Evolutionary conservation across 495 filamentous ascomycete species (phyloP).

Genomic region (Penicillium antarcticum): DNA sequence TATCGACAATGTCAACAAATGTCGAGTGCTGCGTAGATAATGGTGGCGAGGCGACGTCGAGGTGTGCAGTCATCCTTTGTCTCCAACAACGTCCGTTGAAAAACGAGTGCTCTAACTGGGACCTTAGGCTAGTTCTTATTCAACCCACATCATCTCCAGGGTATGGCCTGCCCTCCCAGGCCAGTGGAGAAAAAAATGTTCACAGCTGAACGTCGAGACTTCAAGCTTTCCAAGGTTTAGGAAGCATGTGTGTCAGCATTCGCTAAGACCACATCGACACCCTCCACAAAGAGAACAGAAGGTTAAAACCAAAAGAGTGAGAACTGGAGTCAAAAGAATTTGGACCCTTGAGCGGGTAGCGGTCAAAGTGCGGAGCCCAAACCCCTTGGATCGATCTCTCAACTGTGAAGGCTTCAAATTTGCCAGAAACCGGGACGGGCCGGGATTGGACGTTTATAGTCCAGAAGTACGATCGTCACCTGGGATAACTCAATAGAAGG

Average conservation of each 20-base stretch:
- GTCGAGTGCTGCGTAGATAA: not conserved
- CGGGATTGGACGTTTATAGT: conserved; percentile 10
- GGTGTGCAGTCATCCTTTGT: not conserved
- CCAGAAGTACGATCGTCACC: no score
- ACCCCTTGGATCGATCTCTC: not conserved
- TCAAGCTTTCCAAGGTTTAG: no score
- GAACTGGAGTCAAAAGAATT: not conserved
- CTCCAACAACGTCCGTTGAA: not conserved
- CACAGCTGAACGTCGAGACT: no score
- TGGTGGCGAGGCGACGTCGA: not conserved
- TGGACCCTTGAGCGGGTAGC: not conserved
- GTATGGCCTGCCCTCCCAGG: no score
- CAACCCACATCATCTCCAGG: no score
- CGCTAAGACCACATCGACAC: no score
- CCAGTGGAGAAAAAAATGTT: no score
- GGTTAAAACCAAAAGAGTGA: not conserved
- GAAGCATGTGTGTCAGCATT: no score
- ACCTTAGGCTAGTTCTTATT: no score
- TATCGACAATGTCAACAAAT: not conserved
- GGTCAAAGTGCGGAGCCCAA: not conserved
- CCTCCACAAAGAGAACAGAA: not conserved
- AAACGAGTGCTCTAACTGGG: no score
- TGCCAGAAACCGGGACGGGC: conserved; percentile 10
- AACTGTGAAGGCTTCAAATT: not conserved
- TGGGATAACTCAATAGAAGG: no score